Evolutionary conservation across 1,284 basidiomycete genomes (phyloP), one percentile per base, ranked within the genome.

Genomic region (Sporisorium scitamineum): DNA sequence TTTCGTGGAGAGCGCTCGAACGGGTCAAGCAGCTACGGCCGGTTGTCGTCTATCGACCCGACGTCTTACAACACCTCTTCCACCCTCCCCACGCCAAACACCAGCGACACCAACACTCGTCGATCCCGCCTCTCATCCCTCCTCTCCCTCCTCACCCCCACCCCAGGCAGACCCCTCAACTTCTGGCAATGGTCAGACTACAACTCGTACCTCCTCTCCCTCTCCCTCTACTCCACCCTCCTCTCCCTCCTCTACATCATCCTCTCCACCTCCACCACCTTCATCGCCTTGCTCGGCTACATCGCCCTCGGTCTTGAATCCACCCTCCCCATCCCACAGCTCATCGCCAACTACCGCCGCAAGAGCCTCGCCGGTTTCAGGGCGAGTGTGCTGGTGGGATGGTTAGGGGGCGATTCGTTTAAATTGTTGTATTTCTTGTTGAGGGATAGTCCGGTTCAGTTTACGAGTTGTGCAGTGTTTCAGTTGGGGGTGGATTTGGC

Each of bases 131-230:
- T 60, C 20, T 5, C 20, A 5, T 2, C 8, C 1, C 22, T 61
- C 44, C 18, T 52, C 14, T 27, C 63, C 5, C 20, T 41, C 20
- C 26, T 60, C 27, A 32, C 39, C n/a, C 32, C 29, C 2, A 27
- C 53, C 26, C 6, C 44, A 10, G 37, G 41, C 13, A 27, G 93
- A 41, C 92, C 90, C 1, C 87, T 92, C 67, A 88, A 90, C 9
- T 94, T 94, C 85, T 95, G 93, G 93, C 92, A 94, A 80, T 95
- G 93, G 93, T 86, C 88, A 47, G 89, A 88, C 16, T 94, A 93
- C 58, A 62, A 66, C 26, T 74, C 92, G 79, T 92, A 95, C 82
- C 87, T 94, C 61, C 92, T 94, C 82, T 94, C 93, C 85, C 88
- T 95, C 54, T 90, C 91, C n/a, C 91, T 89, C 13, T 88, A 92